Evolutionary conservation across 441 rosid species (phyloP).

Genomic region (Pelargonium cotyledonis): DNA sequence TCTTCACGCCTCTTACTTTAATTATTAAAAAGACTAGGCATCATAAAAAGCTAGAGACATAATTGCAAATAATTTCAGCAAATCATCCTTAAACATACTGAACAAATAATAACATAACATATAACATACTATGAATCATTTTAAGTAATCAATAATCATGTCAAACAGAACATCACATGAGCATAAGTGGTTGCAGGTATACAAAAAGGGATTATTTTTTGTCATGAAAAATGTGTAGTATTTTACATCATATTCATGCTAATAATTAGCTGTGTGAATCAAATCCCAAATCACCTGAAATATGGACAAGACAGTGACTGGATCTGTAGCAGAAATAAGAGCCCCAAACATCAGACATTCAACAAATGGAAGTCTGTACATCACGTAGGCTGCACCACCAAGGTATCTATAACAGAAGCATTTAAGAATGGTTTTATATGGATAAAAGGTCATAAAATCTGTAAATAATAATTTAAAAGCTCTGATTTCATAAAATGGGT

Average conservation of each 20-base stretch:
- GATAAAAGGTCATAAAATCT: neutral
- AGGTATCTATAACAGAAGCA: slow-evolving; percentile 53
- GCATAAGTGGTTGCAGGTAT: neutral
- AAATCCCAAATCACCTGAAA: slow-evolving; percentile 60
- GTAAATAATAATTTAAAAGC: neutral
- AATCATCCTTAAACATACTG: neutral
- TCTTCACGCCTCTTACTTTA: neutral
- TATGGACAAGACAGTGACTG: slow-evolving; percentile 93
- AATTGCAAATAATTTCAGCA: neutral
- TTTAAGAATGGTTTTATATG: slow-evolving; percentile 1
- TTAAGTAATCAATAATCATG: neutral
- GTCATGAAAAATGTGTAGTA: neutral
- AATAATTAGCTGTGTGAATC: neutral
- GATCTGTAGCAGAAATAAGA: slow-evolving; percentile 97
- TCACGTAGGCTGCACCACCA: slow-evolving; percentile 73
- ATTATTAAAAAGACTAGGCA: neutral
- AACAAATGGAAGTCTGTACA: slow-evolving; percentile 80
- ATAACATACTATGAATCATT: neutral
- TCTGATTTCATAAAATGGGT: neutral
- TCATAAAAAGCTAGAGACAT: neutral
- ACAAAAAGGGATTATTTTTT: neutral
- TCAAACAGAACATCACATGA: neutral
- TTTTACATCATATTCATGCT: neutral
- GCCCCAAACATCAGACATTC: slow-evolving; percentile 98
- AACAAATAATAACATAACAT: neutral